Evolutionary conservation across 169 alveolate genomes (phyloP).

Genomic region (Besnoitia besnoiti): DNA sequence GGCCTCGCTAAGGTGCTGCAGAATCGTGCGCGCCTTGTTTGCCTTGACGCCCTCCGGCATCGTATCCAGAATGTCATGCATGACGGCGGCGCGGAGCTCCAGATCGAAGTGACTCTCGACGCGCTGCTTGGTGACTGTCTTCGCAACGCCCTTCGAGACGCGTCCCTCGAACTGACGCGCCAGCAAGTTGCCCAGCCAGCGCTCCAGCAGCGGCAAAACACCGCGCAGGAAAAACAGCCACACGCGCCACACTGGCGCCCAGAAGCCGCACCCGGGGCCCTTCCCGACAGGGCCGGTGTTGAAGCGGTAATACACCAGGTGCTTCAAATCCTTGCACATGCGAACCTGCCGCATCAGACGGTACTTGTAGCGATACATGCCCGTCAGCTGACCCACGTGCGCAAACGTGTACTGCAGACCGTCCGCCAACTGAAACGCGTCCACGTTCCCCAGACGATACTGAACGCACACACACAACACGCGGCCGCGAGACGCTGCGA

Average conservation of each 20-base stretch:
- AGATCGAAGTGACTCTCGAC: constrained; percentile 99
- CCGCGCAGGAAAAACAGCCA: constrained; percentile 99
- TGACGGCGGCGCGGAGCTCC: constrained; percentile 99
- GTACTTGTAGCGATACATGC: constrained; percentile 99
- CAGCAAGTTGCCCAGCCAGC: constrained; percentile 99
- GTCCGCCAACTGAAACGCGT: constrained; percentile 99
- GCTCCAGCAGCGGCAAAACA: constrained; percentile 98
- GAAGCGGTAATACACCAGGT: constrained; percentile 98
- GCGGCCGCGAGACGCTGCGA: no score
- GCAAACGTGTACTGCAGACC: constrained; percentile 98
- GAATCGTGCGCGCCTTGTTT: constrained; percentile 96
- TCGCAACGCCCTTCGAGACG: constrained; percentile 97
- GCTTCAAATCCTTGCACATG: constrained; percentile 99
- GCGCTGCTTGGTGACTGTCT: constrained; percentile 99
- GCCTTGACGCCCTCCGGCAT: constrained; percentile 99
- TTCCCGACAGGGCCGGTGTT: constrained; percentile 99
- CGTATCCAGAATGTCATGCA: constrained; percentile 99
- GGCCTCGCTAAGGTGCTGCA: constrained; percentile 99
- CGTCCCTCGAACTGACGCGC: constrained; percentile 99
- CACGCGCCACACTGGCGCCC: constrained; percentile 99
- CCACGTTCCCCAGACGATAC: constrained; percentile 95
- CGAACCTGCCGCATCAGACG: constrained; percentile 99
- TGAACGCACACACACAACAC: background rate
- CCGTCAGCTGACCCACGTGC: constrained; percentile 99
- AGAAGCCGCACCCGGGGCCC: constrained; percentile 99